phyloP scores from a whole-genome alignment of 2,329 filamentous ascomycete species.

The Mollisia scopiformis region DNA sequence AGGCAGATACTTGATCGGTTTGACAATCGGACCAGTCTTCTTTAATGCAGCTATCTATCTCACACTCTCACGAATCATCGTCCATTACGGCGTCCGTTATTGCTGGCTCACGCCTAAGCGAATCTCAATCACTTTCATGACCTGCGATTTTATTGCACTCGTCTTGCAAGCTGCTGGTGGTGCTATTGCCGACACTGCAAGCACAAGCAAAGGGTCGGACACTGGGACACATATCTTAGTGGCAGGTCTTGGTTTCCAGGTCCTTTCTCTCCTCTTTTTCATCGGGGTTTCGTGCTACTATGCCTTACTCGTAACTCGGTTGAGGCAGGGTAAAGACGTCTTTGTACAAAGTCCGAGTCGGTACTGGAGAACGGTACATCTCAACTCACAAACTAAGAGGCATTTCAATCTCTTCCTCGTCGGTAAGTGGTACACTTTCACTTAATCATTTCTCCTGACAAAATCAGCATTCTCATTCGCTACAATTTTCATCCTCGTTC shows the following conservation, averaged over 20 bases:
- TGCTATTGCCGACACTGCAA: constrained; percentile 53
- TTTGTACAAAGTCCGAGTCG: not conserved
- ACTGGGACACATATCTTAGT: constrained; percentile 39
- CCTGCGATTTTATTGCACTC: constrained; percentile 59
- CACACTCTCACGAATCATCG: constrained; percentile 55
- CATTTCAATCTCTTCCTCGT: not conserved
- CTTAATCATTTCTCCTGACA: not conserved
- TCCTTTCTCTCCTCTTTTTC: constrained; percentile 38
- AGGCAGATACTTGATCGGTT: constrained; percentile 60
- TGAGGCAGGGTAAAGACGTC: not conserved
- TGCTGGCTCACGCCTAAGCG: constrained; percentile 47
- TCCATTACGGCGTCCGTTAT: constrained; percentile 42
- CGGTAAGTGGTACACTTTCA: not conserved
- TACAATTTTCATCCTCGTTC: constrained; percentile 56
- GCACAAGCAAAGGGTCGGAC: constrained; percentile 22
- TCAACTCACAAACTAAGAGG: not conserved
- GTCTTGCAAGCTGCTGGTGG: constrained; percentile 61
- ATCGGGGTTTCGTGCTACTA: constrained; percentile 19
- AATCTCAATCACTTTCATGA: constrained; percentile 49
- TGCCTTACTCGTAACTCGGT: constrained; percentile 16
- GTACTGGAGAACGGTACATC: not conserved
- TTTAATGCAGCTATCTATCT: constrained; percentile 66
- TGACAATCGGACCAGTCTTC: constrained; percentile 46
- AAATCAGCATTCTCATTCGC: constrained; percentile 44
- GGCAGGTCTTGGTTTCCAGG: constrained; percentile 42